A percentile compares a stretch with the other conserved stretches of the same genome.
Conservation (phyloP, 306 rosid species). For the Acacia crassicarpa region DNA sequence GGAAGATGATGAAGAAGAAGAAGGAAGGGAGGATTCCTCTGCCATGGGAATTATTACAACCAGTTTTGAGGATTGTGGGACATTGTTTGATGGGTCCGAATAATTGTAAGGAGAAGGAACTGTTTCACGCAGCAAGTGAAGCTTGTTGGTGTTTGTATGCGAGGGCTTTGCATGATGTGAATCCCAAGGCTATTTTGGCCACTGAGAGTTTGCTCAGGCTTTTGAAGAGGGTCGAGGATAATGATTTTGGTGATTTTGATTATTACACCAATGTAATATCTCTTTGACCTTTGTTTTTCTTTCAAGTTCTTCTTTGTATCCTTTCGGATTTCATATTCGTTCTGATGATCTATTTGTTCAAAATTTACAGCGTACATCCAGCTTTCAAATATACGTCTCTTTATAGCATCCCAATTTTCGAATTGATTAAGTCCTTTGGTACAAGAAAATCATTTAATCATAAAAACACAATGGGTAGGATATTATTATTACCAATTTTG, state of each 20-base stretch:
- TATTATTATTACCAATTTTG: too few species aligned
- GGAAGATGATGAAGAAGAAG: neutral
- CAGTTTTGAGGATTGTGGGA: conserved; percentile 56
- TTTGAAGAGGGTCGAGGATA: neutral
- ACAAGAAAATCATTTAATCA: too few species aligned
- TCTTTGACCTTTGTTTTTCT: neutral
- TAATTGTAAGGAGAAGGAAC: neutral
- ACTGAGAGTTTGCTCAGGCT: conserved; percentile 59
- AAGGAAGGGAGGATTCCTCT: conserved; percentile 58
- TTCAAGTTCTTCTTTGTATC: neutral
- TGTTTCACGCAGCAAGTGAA: conserved; percentile 36
- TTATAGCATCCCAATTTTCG: too few species aligned
- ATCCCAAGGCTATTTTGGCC: conserved; percentile 67
- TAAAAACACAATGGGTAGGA: too few species aligned
- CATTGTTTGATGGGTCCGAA: conserved; percentile 60
- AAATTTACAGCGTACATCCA: too few species aligned
- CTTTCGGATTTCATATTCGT: neutral
- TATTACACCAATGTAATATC: conserved; percentile 27
- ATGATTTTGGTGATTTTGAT: conserved; percentile 18
- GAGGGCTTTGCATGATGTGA: conserved; percentile 66
- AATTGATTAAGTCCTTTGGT: too few species aligned
- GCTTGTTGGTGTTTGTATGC: too few species aligned
- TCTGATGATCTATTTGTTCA: neutral
- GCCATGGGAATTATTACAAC: conserved; percentile 76
- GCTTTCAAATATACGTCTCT: too few species aligned